Base-by-base conservation (phyloP, 129 eudicot genomes). In the Chrysanthemum seticuspe region DNA sequence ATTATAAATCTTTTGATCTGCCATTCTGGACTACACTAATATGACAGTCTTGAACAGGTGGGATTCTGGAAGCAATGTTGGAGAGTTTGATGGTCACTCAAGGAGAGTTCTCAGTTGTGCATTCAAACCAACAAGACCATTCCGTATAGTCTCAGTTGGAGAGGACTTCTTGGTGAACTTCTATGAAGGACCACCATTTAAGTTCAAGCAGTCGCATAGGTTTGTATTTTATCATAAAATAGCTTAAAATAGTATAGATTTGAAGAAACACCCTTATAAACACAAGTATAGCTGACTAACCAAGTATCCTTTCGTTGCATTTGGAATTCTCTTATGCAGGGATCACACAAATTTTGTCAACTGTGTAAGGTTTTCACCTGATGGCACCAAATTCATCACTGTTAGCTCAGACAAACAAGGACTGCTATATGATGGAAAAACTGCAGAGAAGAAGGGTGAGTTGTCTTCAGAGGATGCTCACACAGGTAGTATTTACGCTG, bases 111-210 rank as follows among this genome's bases (percentile, higher is more conserved):
- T 93, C 16, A 93, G 98, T 72, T 93, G 98, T 83, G 91, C 98
- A 51, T 93, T 93, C 68, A 89, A 93, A 84, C 96, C 98, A 59
- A 89, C 98, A 69, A 84, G 98, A 57, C 98, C 98, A 16, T 93
- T 85, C 73, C 97, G 98, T 51, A 90, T 93, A n/a, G 97, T 85
- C 55, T 78, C 98, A 1, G 85, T 95, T 65, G 98, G 98, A 52
- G 98, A 93, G 81, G 98, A 93, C 79, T 93, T 83, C 72, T 81
- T 93, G 87, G 91, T 93, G 67, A 93, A 93, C 68, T 93, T 89
- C 76, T 93, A 93, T 80, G 98, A 93, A 84, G 98, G 98, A 36
- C 96, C 98, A 6, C 98, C 98, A 12, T 93, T 93, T 71, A 93
- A 89, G 79, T 93, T 93, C 84, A 93, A 93, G 84, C 87, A 76